Base-by-base conservation (phyloP, 83 land plant species). In the Picea mariana region DNA sequence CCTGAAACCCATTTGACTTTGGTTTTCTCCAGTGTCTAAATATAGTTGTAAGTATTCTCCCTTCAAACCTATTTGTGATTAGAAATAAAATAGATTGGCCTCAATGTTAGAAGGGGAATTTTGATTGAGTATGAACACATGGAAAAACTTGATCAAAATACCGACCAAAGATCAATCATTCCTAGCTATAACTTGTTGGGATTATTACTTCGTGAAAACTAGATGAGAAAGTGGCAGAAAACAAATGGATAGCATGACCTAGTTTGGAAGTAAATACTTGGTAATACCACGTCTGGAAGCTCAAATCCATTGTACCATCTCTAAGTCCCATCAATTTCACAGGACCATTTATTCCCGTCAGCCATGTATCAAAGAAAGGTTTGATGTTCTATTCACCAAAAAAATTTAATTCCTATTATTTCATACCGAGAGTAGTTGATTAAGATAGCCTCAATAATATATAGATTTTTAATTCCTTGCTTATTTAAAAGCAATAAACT, bases 381-480 rank as follows among this genome's bases (percentile, higher is more conserved):
- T 95, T 95, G 75, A 92, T 92, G 83, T 92, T 95, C 94, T 92
- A 83, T 5, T 38, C 17, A 69, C 13, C 23, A 17, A 67, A 78
- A 27, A 27, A 27, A 27, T 27, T 27, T 27, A 27, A 27, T 27
- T 27, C 31, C 31, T 1, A 27, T 27, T 27, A 27, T 27, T 27
- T 27, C 31, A 27, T 27, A 27, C 1, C 31, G 31, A 27, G 31
- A 27, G 31, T 27, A 27, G 31, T 27, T 27, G 31, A 27, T 27
- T 27, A 27, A 27, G 31, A 27, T 27, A 27, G 31, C 31, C 31
- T 27, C 31, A 27, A 27, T 27, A 27, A 27, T 27, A 27, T 27
- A 40, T 40, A 40, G 0, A 40, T 40, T 40, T 52, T 49, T 38
- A 4, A 55, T 18, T 6, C 65, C 13, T 12, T 40, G 6, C 44